Evolutionary conservation across 208 protist genomes (phyloP), one percentile per base, ranked within the genome.

Genomic region (Trypanosoma mega): DNA sequence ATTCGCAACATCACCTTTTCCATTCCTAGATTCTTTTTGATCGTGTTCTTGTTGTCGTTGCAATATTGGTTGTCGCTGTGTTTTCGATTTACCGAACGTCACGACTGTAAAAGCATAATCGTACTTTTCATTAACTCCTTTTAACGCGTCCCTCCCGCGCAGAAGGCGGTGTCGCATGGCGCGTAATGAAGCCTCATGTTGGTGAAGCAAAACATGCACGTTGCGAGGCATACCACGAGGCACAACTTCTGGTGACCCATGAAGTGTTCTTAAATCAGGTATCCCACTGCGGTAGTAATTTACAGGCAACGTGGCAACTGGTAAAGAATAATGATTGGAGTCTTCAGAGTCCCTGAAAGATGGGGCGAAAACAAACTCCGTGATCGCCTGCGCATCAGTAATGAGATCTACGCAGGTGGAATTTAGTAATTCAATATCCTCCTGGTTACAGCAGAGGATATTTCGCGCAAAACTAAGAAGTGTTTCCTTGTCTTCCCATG

Each of bases 391-490:
- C 24, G 29, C 18, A 36, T 76, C 51, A 12, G 3, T 63, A 36
- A 76, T 57, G 27, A 76, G 31, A 9, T 50, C 11, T 23, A 27
- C 29, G 23, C 63, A 76, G 2, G 60, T 47, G 18, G 27, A 31
- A 8, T 56, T 48, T 16, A 76, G 59, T 3, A 63, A 37, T 23
- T 61, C 51, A 11, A 72, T n/a, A 23, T 63, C 55, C 46, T 76
- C 58, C 3, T 3, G 33, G 4, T 36, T 29, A 36, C 33, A 76
- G 1, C 23, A 23, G 27, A 63, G n/a, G 20, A 63, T 23, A 43
- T 14, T 26, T 26, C 41, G 44, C 21, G 78, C 68, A 64, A 73
- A 81, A 14, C 33, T 5, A 36, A 75, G 16, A 20, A 85, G 65
- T 26, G 14, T 36, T n/a, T 63, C 63, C 23, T 51, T 62, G 30